Evolutionary conservation across 106 monocot genomes (phyloP).

Genomic region (Platanthera zijinensis): DNA sequence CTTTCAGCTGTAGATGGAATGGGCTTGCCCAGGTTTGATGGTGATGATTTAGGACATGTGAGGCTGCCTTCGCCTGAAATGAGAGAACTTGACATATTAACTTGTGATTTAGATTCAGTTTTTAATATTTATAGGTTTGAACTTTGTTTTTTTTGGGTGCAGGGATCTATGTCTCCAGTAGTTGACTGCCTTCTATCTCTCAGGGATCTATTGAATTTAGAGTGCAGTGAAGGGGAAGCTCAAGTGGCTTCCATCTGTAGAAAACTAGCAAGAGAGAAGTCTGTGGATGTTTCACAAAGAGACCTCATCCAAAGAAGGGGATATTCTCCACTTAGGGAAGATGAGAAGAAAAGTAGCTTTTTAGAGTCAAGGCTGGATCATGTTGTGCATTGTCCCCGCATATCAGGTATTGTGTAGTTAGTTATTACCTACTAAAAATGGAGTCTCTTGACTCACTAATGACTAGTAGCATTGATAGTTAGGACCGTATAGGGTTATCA

Average conservation of each 20-base stretch:
- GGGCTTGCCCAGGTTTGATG: background rate
- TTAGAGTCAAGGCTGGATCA: constrained; percentile 24
- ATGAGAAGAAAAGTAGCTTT: constrained; percentile 22
- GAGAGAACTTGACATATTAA: background rate
- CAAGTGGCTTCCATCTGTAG: constrained; percentile 6
- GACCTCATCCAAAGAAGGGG: constrained; percentile 8
- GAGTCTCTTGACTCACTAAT: background rate
- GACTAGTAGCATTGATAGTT: background rate
- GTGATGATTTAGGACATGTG: background rate
- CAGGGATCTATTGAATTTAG: constrained; percentile 28
- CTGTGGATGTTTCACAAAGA: constrained; percentile 9
- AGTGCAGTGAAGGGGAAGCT: constrained; percentile 8
- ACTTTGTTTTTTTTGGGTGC: background rate
- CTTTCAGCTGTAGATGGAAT: background rate
- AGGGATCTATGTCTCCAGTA: constrained; percentile 59
- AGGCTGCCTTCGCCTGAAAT: background rate
- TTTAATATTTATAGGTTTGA: background rate
- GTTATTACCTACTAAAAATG: background rate
- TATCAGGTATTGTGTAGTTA: constrained; percentile 14
- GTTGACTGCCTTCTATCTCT: constrained; percentile 59
- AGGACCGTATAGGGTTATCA: background rate
- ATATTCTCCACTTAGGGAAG: constrained; percentile 13
- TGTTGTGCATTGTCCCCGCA: constrained; percentile 10
- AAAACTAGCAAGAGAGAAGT: constrained; percentile 26
- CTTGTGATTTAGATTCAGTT: background rate